These are phyloP conservation scores for Brassica rapa DNA, from an alignment of 345 rosid genomes.

Conservation along the genomic window DNA sequence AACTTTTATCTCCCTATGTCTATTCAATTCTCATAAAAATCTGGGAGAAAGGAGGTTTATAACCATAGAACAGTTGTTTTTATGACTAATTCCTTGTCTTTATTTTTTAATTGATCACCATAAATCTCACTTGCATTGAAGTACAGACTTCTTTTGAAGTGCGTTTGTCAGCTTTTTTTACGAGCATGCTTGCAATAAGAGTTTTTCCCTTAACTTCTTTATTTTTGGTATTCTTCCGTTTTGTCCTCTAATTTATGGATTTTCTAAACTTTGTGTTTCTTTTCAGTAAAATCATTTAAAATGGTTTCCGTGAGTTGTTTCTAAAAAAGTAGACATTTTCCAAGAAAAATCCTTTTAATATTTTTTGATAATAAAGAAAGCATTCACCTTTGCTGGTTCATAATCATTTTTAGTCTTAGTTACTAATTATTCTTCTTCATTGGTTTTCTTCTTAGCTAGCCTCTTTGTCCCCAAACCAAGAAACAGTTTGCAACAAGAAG, in stretches of 20 bases:
- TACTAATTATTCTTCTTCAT: slow-evolving; percentile 14
- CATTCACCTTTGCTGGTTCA: slow-evolving; percentile 19
- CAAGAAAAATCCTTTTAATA: background rate
- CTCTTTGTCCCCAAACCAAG: slow-evolving; percentile 40
- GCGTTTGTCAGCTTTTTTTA: slow-evolving; percentile 40
- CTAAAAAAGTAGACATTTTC: slow-evolving; percentile 24
- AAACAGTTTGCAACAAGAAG: slow-evolving; percentile 22
- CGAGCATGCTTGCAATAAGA: slow-evolving; percentile 40
- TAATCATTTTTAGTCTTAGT: slow-evolving; percentile 25
- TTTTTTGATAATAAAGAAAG: slow-evolving; percentile 1
- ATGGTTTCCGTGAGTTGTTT: slow-evolving; percentile 36
- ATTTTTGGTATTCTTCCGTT: slow-evolving; percentile 28
- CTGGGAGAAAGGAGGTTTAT: background rate
- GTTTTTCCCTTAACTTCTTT: background rate
- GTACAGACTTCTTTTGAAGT: slow-evolving; percentile 37
- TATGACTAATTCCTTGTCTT: slow-evolving; percentile 3
- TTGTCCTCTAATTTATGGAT: slow-evolving; percentile 34
- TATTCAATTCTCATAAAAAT: background rate
- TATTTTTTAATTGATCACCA: background rate
- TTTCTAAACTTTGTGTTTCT: slow-evolving; percentile 4
- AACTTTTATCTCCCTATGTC: slow-evolving; percentile 1
- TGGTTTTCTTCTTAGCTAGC: slow-evolving; percentile 22
- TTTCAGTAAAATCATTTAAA: slow-evolving; percentile 11
- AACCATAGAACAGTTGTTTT: slow-evolving; percentile 10
- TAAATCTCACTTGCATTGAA: slow-evolving; percentile 30